Evolutionary conservation across 768 basidiomycete species (phyloP), one percentile per base, ranked within the genome.

Genomic region (Psilocybe azurescens): DNA sequence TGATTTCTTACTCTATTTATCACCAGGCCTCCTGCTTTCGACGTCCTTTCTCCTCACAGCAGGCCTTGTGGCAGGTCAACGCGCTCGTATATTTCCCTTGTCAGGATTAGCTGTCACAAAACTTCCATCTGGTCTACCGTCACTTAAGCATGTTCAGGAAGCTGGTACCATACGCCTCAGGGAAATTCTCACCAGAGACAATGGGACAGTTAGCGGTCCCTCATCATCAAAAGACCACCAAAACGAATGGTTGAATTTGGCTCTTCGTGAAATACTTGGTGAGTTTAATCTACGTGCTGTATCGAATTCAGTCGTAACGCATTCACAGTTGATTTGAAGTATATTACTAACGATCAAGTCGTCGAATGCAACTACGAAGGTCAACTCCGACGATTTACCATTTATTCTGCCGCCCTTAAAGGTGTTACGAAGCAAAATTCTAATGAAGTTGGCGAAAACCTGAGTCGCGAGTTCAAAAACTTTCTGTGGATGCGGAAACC

Each of bases 241-340:
- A 67, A 76, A 78, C 59, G 85, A 91, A 69, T 94, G 93, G 93
- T 82, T 94, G 9, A 70, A 74, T 44, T 77, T 93, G 9, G 75
- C 89, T 20, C 71, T 91, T 57, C 84, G 87, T 59, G 93, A 94
- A 75, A 70, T 80, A 44, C 78, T 94, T 56, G 88, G 93, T 92
- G 60, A 50, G 85, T 29, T 50, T 18, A 48, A 44, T 36, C 49
- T 28, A 30, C 38, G 20, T 60, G 59, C 29, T 50, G 36, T 33
- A 72, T 44, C 58, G 60, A 63, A 55, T 60, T 53, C 32, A 52
- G 47, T 58, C 65, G 51, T 62, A 46, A 53, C 55, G 32, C 61
- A 61, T 24, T 51, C 56, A n/a, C 53, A 94, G 93, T 93, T 48
- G 87, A 89, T 69, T 77, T 92, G 13, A 91, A 87, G 70, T 91